Base-by-base conservation (phyloP, 2,329 filamentous ascomycete species). In the Tolypocladium capitatum region DNA sequence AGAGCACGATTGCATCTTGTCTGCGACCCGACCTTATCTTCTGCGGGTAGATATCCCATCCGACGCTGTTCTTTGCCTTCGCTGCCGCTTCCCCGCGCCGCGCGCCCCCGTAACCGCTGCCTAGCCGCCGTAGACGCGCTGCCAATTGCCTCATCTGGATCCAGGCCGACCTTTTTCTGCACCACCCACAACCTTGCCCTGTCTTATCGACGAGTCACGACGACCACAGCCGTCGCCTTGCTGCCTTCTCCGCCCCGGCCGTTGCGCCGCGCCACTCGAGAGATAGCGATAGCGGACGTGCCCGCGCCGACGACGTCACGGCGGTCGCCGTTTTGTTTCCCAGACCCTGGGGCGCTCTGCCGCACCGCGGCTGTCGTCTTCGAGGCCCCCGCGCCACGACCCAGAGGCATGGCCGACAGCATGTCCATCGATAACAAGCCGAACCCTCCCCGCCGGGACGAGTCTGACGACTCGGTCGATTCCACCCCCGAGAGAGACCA, bases 401-500 rank as follows among this genome's bases (percentile, higher is more conserved):
- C 45, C 41, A 55, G 64, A 70, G 72, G 70, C 63, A 83, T 83
- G 78, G 75, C 76, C 67, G 77, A 81, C 67, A 78, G 71, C 56
- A 83, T 82, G 80, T 81, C 79, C 56, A 77, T 82, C 64, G 78
- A 82, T 47, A 56, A 54, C 49, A 57, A 59, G 52, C 55, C 59
- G 48, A 63, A 65, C 73, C 62, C 67, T 53, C 55, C 60, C 44
- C 53, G 50, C 53, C 62, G 76, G 63, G 75, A 81, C 53, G 76
- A 79, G 53, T 78, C 75, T 52, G 77, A 80, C 50, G 80, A 81
- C 52, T 82, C 79, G 47, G 67, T 73, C 59, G 75, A 69, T 53
- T 81, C 79, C 41, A 79, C 75, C 53, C 75, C 76, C 18, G 80
- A 83, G 52, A 69, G 71, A 57, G 78, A 81, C 46, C 65, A 67